These are phyloP conservation scores for Ricinus communis DNA, from an alignment of 345 rosid genomes.

Conservation along the genomic window DNA sequence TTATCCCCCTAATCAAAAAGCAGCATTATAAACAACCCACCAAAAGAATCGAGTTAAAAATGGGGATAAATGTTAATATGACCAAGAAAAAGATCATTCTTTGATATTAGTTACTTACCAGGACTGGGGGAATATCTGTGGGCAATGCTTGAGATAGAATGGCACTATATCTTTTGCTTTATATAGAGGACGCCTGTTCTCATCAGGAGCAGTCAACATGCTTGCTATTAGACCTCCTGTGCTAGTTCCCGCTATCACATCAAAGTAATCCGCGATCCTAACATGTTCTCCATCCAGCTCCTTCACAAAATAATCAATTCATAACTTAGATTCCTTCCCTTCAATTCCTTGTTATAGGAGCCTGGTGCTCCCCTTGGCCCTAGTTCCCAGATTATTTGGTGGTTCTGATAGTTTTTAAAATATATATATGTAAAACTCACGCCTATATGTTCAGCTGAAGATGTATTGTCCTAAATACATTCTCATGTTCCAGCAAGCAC, in stretches of 20 bases:
- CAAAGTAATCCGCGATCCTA: constrained; percentile 17
- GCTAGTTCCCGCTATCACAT: constrained; percentile 30
- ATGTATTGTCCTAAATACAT: too few relatives aligned
- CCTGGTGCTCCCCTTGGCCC: too few relatives aligned
- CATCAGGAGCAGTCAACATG: constrained; percentile 22
- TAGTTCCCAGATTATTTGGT: too few relatives aligned
- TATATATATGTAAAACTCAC: too few relatives aligned
- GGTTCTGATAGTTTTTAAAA: too few relatives aligned
- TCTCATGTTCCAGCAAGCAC: too few relatives aligned
- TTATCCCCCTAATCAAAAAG: not conserved
- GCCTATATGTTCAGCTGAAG: too few relatives aligned
- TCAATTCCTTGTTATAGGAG: too few relatives aligned
- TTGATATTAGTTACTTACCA: not conserved
- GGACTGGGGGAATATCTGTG: constrained; percentile 21
- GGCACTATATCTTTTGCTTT: constrained; percentile 19
- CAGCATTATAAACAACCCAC: too few relatives aligned
- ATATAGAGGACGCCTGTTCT: constrained; percentile 14
- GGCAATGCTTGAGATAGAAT: constrained; percentile 17
- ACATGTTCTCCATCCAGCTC: constrained; percentile 21
- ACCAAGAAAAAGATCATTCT: too few relatives aligned
- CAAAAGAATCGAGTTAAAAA: not conserved
- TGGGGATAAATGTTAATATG: too few relatives aligned
- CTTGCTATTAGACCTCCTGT: constrained; percentile 15
- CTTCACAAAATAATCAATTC: not conserved
- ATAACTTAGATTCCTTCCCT: not conserved